A percentile compares a stretch with the other conserved stretches of the same genome.
Conservation (phyloP, 495 filamentous ascomycete species). For the Podospora australis region DNA sequence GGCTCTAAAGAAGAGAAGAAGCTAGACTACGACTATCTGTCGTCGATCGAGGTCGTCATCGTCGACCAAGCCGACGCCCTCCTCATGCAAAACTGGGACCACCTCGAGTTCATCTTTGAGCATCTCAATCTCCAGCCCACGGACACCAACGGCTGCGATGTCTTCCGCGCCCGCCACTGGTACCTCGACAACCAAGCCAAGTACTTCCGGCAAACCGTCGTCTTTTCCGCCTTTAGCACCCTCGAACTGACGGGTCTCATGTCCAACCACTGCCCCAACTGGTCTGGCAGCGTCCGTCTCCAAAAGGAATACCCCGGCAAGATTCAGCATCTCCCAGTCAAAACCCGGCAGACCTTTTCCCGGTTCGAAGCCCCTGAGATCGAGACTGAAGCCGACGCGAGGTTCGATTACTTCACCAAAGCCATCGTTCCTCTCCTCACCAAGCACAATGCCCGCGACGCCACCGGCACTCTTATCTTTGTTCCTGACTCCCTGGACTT, state of each 20-base stretch:
- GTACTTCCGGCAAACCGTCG: slow-evolving; percentile 74
- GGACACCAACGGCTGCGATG: slow-evolving; percentile 89
- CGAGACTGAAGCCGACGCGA: slow-evolving; percentile 69
- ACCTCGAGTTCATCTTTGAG: slow-evolving; percentile 81
- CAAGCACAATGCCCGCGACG: slow-evolving; percentile 44
- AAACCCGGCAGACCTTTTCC: slow-evolving; percentile 79
- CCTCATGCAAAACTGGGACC: slow-evolving; percentile 98
- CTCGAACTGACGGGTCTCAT: slow-evolving; percentile 81
- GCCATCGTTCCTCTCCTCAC: slow-evolving; percentile 68
- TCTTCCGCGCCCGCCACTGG: slow-evolving; percentile 83
- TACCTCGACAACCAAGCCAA: slow-evolving; percentile 81
- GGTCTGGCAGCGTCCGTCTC: slow-evolving; percentile 67
- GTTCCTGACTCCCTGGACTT: slow-evolving; percentile 92
- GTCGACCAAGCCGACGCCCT: slow-evolving; percentile 90
- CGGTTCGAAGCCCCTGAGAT: slow-evolving; percentile 70
- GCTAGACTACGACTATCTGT: slow-evolving; percentile 83
- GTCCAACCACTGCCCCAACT: slow-evolving; percentile 69
- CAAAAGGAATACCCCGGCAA: slow-evolving; percentile 59
- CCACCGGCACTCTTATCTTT: slow-evolving; percentile 68
- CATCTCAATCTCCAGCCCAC: slow-evolving; percentile 88
- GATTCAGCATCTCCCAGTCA: slow-evolving; percentile 58
- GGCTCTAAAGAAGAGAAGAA: slow-evolving; percentile 69
- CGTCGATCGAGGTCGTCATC: slow-evolving; percentile 82
- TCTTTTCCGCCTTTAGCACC: slow-evolving; percentile 75
- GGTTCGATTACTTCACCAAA: slow-evolving; percentile 87